Evolutionary conservation across 441 rosid genomes (phyloP).

Genomic region (Populus hybrid): DNA sequence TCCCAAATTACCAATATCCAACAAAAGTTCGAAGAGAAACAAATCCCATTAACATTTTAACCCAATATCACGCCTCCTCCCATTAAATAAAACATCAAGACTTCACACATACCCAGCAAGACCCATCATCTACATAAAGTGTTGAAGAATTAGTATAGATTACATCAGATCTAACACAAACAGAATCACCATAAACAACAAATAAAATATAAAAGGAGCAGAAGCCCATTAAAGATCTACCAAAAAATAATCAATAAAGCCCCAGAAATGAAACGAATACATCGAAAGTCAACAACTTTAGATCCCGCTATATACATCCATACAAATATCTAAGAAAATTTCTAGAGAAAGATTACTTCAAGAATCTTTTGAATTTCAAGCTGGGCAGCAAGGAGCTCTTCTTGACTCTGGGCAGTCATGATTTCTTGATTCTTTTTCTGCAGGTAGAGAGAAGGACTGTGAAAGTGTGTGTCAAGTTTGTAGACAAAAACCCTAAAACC

Average conservation of each 20-base stretch:
- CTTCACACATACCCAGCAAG: no score
- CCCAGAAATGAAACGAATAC: neutral
- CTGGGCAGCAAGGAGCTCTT: conserved; percentile 63
- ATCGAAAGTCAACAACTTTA: neutral
- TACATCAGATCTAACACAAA: conserved; percentile 11
- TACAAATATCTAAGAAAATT: neutral
- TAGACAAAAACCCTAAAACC: conserved; percentile 46
- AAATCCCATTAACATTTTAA: neutral
- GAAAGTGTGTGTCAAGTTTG: neutral
- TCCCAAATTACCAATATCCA: neutral
- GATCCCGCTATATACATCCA: neutral
- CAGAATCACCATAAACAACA: neutral
- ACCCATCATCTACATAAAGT: neutral
- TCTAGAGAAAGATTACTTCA: conserved; percentile 32
- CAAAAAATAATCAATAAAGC: neutral
- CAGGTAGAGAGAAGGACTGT: neutral
- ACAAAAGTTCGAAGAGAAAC: neutral
- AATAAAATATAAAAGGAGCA: neutral
- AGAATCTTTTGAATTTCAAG: conserved; percentile 63
- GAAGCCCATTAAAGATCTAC: neutral
- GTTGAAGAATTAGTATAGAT: no score
- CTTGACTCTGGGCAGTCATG: conserved; percentile 70
- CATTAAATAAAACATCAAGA: neutral
- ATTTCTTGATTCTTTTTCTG: neutral
- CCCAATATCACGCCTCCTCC: neutral